Base-by-base conservation (phyloP, 2,329 filamentous ascomycete genomes). In the Claviceps capensis region DNA sequence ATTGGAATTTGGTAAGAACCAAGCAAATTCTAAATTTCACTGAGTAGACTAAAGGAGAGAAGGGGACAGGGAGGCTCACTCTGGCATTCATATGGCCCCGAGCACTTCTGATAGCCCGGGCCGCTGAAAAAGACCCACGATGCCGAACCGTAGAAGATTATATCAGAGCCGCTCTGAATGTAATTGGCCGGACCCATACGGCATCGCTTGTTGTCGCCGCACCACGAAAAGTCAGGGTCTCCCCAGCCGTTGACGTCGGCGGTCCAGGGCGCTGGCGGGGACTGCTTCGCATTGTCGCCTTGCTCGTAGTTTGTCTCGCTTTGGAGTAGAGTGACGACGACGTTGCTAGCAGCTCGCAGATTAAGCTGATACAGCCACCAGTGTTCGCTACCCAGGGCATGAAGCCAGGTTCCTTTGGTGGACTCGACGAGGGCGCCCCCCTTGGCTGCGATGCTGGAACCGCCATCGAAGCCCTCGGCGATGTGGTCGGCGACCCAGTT, bases 311-410 rank as follows among this genome's bases (percentile, higher is more conserved):
- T 76, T 9, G 76, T 78, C 63, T 81, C 77, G 46, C 69, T 70
- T 63, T 80, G 75, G 53, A 76, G 68, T 61, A 78, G 58, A 14
- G 69, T 70, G 14, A 75, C 66, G 51, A 76, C 67, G 8, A 80
- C 70, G 54, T 77, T 76, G 51, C 66, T 60, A 1, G 76, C 75
- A 38, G 66, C 64, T 47, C 69, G 66, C 49, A 80, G 62, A 55
- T 78, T 75, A 56, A 79, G 73, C 63, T 81, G 76, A 64, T 81
- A 82, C 47, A 81, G 63, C 62, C 73, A 73, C 64, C 72, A 74
- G 61, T 82, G 78, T 65, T 82, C 78, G 46, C 69, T 74, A 2
- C 77, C 74, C 47, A 63, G 36, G 5, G 58, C 62, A 44, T 61
- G 57, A 38, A 81, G 64, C 78, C 77, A 81, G 22, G 71, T 75